Percentiles rank a stretch among this genome's conserved stretches.
Evolutionary conservation across 2,329 filamentous ascomycete genomes (phyloP).

Genomic region (Penicillium sp.): DNA sequence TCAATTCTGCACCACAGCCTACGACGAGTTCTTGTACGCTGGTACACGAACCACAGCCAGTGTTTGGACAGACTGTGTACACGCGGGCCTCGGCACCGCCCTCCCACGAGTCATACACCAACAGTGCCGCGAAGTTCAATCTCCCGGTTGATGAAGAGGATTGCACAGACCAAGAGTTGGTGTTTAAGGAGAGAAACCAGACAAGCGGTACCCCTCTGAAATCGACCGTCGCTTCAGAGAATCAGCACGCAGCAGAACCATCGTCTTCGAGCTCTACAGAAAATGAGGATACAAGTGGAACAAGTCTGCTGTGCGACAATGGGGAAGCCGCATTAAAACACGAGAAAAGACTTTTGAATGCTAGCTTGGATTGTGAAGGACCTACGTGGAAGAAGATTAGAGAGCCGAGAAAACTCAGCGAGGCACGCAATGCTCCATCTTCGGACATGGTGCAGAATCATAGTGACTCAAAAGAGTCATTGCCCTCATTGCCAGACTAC

Average conservation of each 20-base stretch:
- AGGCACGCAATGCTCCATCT: background rate
- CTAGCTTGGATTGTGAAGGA: background rate
- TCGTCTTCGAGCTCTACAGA: background rate
- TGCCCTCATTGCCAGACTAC: background rate
- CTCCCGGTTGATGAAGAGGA: background rate
- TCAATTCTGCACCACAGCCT: conserved; percentile 4
- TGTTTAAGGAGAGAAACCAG: background rate
- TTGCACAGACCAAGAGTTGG: background rate
- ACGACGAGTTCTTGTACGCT: background rate
- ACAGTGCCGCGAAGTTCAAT: background rate
- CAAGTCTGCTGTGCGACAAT: background rate
- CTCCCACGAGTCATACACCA: background rate
- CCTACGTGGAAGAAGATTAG: background rate
- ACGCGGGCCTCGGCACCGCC: background rate
- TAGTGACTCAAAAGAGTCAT: background rate
- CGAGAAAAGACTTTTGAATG: background rate
- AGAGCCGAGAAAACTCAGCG: background rate
- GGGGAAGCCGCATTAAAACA: background rate
- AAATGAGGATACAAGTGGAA: background rate
- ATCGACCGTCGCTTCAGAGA: background rate
- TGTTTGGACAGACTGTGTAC: background rate
- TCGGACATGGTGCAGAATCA: background rate
- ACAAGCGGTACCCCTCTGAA: background rate
- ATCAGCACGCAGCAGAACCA: conserved; percentile 2
- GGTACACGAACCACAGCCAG: background rate